These are phyloP conservation scores for Pseudocercospora fuligena DNA, from an alignment of 2,329 filamentous ascomycete genomes.

Conservation along the genomic window DNA sequence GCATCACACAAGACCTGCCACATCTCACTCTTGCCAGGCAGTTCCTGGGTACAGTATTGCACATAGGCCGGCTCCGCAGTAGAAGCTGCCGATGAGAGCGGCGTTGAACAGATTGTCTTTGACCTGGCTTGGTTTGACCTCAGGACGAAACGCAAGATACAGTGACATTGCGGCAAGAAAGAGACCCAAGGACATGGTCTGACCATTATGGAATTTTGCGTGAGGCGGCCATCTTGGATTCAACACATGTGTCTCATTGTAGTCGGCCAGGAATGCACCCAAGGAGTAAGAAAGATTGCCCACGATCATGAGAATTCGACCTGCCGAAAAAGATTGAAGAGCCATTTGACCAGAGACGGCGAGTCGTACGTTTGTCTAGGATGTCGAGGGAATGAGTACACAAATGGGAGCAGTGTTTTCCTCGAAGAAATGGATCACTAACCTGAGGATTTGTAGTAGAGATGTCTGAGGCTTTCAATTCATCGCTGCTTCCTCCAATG, in stretches of 20 bases:
- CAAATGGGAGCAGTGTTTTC: too few relatives aligned
- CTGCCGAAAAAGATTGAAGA: constrained; percentile 29
- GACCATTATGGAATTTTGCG: constrained; percentile 58
- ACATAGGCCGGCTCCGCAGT: constrained; percentile 51
- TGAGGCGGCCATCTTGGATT: constrained; percentile 58
- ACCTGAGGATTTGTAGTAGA: too few relatives aligned
- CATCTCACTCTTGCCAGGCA: constrained; percentile 44
- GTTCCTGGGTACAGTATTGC: constrained; percentile 55
- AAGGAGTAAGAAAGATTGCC: constrained; percentile 40
- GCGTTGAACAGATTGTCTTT: constrained; percentile 39
- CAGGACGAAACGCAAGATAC: constrained; percentile 44
- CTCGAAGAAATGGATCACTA: too few relatives aligned
- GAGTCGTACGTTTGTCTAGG: background rate
- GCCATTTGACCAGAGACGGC: background rate
- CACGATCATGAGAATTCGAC: constrained; percentile 39
- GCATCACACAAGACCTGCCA: background rate
- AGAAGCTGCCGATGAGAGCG: constrained; percentile 49
- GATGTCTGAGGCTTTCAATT: too few relatives aligned
- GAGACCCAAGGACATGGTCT: constrained; percentile 56
- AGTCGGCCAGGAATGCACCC: constrained; percentile 42
- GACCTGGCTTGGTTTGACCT: constrained; percentile 9
- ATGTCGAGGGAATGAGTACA: background rate
- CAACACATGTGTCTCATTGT: constrained; percentile 51
- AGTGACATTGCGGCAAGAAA: constrained; percentile 45
- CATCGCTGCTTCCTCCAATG: too few relatives aligned